These are phyloP conservation scores for Oryza brachyantha DNA, from an alignment of 176 grass and related monocot species.

Conservation along the genomic window DNA sequence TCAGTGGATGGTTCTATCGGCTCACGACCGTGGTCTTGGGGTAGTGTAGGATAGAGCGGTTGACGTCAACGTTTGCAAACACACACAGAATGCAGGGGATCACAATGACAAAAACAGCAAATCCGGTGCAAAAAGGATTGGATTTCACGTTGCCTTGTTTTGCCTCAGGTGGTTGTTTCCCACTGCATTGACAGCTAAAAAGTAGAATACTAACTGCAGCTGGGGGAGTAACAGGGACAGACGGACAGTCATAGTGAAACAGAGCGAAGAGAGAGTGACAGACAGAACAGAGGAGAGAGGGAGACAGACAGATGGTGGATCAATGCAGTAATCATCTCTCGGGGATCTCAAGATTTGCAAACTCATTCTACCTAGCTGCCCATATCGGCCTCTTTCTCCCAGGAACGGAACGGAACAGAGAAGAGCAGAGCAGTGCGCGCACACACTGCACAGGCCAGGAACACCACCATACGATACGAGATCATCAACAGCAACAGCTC, in stretches of 20 bases:
- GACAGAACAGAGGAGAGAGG: background rate
- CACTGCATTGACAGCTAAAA: slow-evolving; percentile 66
- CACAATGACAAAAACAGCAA: slow-evolving; percentile 13
- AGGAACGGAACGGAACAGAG: slow-evolving; percentile 14
- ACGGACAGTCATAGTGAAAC: slow-evolving; percentile 28
- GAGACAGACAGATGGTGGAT: slow-evolving; percentile 6
- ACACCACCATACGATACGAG: background rate
- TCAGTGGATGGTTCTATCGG: slow-evolving; percentile 7
- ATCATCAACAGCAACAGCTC: background rate
- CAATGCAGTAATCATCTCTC: slow-evolving; percentile 36
- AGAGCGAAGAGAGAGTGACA: background rate
- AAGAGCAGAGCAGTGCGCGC: background rate
- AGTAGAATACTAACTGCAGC: slow-evolving; percentile 43
- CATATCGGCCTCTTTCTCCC: slow-evolving; percentile 16
- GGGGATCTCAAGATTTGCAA: slow-evolving; percentile 36
- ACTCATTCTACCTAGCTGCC: slow-evolving; percentile 18
- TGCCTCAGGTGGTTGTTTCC: slow-evolving; percentile 57
- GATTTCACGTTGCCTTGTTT: slow-evolving; percentile 36
- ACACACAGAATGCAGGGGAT: background rate
- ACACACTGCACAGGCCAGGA: background rate
- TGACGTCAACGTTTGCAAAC: slow-evolving; percentile 28
- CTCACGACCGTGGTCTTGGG: background rate
- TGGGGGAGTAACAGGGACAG: slow-evolving; percentile 11
- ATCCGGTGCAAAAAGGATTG: slow-evolving; percentile 42
- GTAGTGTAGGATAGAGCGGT: background rate